Percentiles rank a stretch among this genome's conserved stretches.
These are phyloP conservation scores for Entonaema liquescens DNA, from an alignment of 495 filamentous ascomycete species.

Conservation along the genomic window DNA sequence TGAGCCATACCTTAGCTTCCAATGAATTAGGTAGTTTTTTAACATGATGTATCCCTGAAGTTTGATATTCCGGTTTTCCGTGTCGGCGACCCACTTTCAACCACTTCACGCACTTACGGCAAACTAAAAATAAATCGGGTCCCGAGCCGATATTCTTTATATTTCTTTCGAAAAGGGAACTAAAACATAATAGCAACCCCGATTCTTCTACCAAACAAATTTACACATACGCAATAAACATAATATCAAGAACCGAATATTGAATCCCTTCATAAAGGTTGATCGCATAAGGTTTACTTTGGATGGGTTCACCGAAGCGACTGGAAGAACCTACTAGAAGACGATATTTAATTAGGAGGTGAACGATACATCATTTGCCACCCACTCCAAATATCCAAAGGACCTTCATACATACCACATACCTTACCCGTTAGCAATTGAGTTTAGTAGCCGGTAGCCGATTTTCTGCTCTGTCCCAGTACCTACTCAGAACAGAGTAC, in stretches of 20 bases:
- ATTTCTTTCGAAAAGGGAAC: slow-evolving; percentile 9
- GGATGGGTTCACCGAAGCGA: slow-evolving; percentile 12
- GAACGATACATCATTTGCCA: slow-evolving; percentile 31
- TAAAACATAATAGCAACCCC: background rate
- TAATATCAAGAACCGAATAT: background rate
- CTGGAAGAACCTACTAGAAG: slow-evolving; percentile 4
- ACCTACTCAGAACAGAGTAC: background rate
- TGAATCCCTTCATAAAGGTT: background rate
- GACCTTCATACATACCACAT: no score
- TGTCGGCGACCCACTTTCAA: slow-evolving; percentile 34
- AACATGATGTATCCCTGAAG: slow-evolving; percentile 26
- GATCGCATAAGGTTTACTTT: background rate
- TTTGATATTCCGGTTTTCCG: slow-evolving; percentile 13
- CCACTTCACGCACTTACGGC: slow-evolving; percentile 11
- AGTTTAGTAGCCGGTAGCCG: background rate
- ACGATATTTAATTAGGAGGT: slow-evolving; percentile 9
- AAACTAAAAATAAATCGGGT: slow-evolving; percentile 29
- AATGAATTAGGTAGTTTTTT: no score
- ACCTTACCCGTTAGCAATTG: background rate
- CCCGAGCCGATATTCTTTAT: slow-evolving; percentile 22
- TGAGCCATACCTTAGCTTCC: slow-evolving; percentile 3
- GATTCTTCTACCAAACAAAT: slow-evolving; percentile 10
- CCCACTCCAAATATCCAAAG: slow-evolving; percentile 3
- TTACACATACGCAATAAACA: background rate
- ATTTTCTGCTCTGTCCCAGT: background rate